Base-by-base conservation (phyloP, 192 early-diverging fungal species). In the Coemansia sp. region DNA sequence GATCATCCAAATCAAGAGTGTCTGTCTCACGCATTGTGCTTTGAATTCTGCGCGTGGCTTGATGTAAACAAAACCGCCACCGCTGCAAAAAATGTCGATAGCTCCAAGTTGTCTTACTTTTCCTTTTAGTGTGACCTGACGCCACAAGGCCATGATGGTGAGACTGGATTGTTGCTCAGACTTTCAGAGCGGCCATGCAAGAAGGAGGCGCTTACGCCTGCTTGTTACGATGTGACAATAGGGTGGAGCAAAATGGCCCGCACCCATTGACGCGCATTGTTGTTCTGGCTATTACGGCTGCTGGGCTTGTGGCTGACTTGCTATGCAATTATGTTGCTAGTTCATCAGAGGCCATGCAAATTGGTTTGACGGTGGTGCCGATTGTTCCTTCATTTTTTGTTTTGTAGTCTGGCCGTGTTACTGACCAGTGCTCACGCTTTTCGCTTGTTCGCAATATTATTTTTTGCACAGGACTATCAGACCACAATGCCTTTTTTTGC, bases 341-440 rank as follows among this genome's bases (percentile, higher is more conserved):
- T 14, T 4, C 14, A 25, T 6, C 22, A 29, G 10, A 27, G 20
- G 19, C 11, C 11, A 32, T 54, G 29, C n/a, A 37, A 15, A 58
- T 58, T 38, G 20, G 20, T 37, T 58, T 58, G 19, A 32, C 20
- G 12, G 56, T n/a, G 35, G 35, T 11, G 20, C 1, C 35, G 10
- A 58, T 58, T 58, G 56, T 58, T 38, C 27, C 17, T 43, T 6
- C 24, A 17, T 60, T 60, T 14, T 41, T 61, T 45, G 24, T 15
- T 51, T 35, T 63, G 19, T 51, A 22, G 62, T 45, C 45, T 51
- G 20, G 42, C 45, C 17, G 46, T 49, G 43, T 22, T 63, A 63
- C 62, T 63, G 37, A n/a, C 62, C n/a, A 14, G 5, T 63, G 45
- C 15, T 42, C 31, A 36, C 22, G 11, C 8, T 47, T 38, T 20